Evolutionary conservation across 2,329 filamentous ascomycete species (phyloP), one percentile per base, ranked within the genome.

Genomic region (Paecilomyces variotii): DNA sequence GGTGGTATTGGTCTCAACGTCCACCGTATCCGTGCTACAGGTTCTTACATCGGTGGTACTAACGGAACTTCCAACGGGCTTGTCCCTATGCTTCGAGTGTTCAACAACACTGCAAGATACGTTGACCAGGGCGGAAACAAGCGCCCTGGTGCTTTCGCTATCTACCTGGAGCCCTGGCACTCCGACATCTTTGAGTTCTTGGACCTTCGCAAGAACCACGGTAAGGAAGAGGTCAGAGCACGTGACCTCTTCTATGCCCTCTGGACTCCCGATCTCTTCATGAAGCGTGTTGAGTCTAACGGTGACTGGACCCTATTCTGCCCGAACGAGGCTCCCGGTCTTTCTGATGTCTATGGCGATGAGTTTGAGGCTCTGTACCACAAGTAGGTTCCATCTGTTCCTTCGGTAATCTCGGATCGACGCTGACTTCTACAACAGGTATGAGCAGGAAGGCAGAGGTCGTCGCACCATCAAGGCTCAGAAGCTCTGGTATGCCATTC

Each of bases 121-220:
- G 94, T 99, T 62, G 94, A 99, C 72, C 94, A 99, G 78, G 94
- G 94, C 79, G 94, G 94, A 70, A 99, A 99, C 84, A 99, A 99
- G 86, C 90, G 94, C 59, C 94, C 94, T 30, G 94, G 94, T 78
- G 94, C 94, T 57, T 99, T 99, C 71, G 94, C 94, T 71, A 96
- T 99, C 77, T 99, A 99, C 78, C 85, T 99, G 14, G 94, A 99
- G 84, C 94, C 94, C 56, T 99, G 94, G 94, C 94, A 99, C 79
- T 89, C 92, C 2, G 94, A 99, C 76, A 88, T 99, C 61, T 97
- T 97, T 65, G 88, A 96, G 76, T 99, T 96, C 80, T 86, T 99
- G 65, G 95, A 99, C 71, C 85, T 99, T 57, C 89, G 94, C 71
- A 99, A 99, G 87, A 99, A 99, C 78, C 94, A 99, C 77, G 94